Evolutionary conservation across 2,329 filamentous ascomycete genomes (phyloP), one percentile per base, ranked within the genome.

Genomic region (Thelonectria rubi): DNA sequence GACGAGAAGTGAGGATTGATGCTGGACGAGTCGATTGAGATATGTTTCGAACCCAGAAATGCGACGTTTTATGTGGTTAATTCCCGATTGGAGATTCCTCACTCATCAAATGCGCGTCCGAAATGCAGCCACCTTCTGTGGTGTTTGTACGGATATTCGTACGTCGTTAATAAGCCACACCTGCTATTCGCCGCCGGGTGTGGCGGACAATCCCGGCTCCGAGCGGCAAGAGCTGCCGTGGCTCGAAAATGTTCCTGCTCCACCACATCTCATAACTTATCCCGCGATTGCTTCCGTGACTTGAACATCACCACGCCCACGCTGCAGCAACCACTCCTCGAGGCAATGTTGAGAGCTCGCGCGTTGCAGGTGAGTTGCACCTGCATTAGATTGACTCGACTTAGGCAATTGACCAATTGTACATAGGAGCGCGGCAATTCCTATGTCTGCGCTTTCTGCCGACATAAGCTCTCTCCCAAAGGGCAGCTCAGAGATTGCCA

Each of bases 271-370:
- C 43, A 24, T 20, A n/a, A n/a, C n/a, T n/a, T n/a, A 20, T 21
- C 12, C 18, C 48, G 58, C 54, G 49, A 46, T 47, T 34, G 47
- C 61, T 50, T 43, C 54, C 45, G 53, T 48, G 56, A 62, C 49
- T n/a, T 39, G 49, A 60, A 52, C 26, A 48, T 39, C 58, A 58
- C 48, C 61, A 64, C 55, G 49, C 49, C 66, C 24, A 52, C 58
- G 52, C 58, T 63, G 60, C 64, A 58, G 40, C 62, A 69, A 67
- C 63, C 49, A 54, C 62, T 66, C 52, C 48, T 60, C 58, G 62
- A 66, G 69, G 75, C 67, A 65, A 82, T 82, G 80, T 77, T 82
- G 63, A 79, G 79, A 74, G 75, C 76, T 67, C 76, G 76, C 64
- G 62, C 74, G 69, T 77, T 75, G 70, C 76, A 77, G 76, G 81